These are phyloP conservation scores for Saturnispora zaruensis DNA, from an alignment of 805 yeast species.

Conservation along the genomic window DNA sequence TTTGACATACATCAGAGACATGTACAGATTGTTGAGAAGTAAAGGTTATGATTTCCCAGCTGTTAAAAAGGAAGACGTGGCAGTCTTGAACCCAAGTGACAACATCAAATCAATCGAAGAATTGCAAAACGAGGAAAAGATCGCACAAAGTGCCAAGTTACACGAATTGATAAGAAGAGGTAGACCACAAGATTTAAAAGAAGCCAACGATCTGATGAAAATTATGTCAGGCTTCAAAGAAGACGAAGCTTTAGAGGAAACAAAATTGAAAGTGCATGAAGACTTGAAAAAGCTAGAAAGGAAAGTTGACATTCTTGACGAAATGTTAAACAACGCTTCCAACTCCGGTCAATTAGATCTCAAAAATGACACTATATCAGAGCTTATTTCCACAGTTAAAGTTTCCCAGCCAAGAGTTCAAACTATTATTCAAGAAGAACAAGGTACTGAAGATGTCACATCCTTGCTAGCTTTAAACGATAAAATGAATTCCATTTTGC, in stretches of 20 bases:
- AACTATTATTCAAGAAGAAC: constrained; percentile 75
- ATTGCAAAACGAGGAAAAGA: constrained; percentile 82
- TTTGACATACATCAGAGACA: constrained; percentile 83
- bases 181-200: constrained; percentile 88
- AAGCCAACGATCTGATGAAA: constrained; percentile 95
- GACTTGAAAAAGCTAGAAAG: constrained; percentile 78
- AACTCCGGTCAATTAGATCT: constrained; percentile 33
- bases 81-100: constrained; percentile 86
- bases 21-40: constrained; percentile 83
- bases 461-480: constrained; percentile 67
- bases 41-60: constrained; percentile 95
- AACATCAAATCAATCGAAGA: constrained; percentile 82
- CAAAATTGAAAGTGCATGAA: constrained; percentile 69
- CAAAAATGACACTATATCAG: constrained; percentile 65
- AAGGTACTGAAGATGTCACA: constrained; percentile 56
- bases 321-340: constrained; percentile 59
- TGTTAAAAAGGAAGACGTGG: constrained; percentile 80
- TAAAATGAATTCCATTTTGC: constrained; percentile 57
- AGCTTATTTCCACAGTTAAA: constrained; percentile 69
- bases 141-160: constrained; percentile 89
- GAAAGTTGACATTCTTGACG: constrained; percentile 79
- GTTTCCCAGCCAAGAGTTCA: constrained; percentile 81
- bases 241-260: constrained; percentile 60
- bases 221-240: constrained; percentile 96
- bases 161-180: constrained; percentile 95